Evolutionary conservation across 169 alveolate species (phyloP).

Genomic region (Plasmodium malariae): DNA sequence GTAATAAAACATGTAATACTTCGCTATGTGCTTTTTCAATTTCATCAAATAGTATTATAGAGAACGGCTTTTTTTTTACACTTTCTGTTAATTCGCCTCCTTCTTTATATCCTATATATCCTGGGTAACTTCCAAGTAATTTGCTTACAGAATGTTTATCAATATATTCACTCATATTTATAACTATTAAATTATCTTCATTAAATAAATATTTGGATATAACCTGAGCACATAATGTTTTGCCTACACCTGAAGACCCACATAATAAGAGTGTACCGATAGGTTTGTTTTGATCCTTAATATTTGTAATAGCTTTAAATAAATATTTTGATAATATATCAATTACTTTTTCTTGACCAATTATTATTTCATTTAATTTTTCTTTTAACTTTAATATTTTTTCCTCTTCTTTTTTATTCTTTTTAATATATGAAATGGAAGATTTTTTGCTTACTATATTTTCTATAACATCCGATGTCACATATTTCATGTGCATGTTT

Average conservation of each 20-base stretch:
- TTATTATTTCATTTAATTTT: constrained; percentile 74
- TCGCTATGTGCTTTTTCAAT: constrained; percentile 93
- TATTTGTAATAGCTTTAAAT: constrained; percentile 87
- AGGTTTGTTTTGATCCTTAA: constrained; percentile 91
- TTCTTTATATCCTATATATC: constrained; percentile 92
- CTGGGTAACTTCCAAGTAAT: constrained; percentile 94
- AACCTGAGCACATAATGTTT: constrained; percentile 92
- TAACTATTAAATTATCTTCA: constrained; percentile 84
- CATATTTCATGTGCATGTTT: constrained; percentile 72
- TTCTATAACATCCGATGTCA: constrained; percentile 75
- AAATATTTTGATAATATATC: constrained; percentile 78
- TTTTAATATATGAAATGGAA: constrained; percentile 53
- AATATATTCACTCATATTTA: constrained; percentile 94
- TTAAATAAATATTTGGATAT: constrained; percentile 89
- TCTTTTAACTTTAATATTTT: constrained; percentile 62
- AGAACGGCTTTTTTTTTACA: constrained; percentile 87
- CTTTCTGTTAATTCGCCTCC: constrained; percentile 93
- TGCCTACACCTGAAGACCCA: constrained; percentile 93
- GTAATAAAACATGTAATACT: constrained; percentile 87
- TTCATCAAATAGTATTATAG: constrained; percentile 91
- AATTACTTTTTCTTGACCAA: constrained; percentile 76
- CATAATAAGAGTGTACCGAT: constrained; percentile 90
- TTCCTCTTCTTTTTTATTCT: constrained; percentile 68
- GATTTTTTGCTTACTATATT: constrained; percentile 68
- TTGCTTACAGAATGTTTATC: constrained; percentile 92